These are phyloP conservation scores for Aspergillus nomiae DNA, from an alignment of 2,329 filamentous ascomycete genomes.

Conservation along the genomic window DNA sequence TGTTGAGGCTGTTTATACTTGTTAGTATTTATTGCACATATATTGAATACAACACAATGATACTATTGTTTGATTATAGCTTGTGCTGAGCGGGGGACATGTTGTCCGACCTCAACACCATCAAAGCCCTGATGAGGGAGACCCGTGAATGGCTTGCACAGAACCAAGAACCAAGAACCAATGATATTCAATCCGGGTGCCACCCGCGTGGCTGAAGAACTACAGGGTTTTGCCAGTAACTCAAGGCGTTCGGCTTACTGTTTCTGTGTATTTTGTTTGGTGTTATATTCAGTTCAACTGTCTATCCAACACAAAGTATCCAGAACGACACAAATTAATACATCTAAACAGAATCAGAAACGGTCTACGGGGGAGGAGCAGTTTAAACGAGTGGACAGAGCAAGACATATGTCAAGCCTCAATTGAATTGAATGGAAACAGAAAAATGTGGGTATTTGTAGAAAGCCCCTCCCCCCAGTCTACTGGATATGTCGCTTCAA, in stretches of 20 bases:
- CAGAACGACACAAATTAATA: background rate
- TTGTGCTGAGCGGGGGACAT: no score
- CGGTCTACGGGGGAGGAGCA: background rate
- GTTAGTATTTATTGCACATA: background rate
- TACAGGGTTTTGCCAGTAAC: background rate
- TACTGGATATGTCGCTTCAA: conserved; percentile 1
- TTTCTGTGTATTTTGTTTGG: background rate
- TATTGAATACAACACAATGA: background rate
- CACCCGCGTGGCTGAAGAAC: background rate
- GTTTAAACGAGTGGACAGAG: background rate
- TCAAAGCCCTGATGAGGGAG: no score
- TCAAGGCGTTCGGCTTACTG: background rate
- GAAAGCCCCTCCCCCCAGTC: background rate
- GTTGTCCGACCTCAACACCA: no score
- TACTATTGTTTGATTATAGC: background rate
- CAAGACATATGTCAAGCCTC: background rate
- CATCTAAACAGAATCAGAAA: background rate
- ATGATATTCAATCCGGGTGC: background rate
- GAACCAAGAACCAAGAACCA: no score
- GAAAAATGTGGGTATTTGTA: conserved; percentile 1
- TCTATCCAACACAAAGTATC: background rate
- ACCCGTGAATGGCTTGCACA: no score
- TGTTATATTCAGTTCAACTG: background rate
- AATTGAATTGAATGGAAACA: background rate
- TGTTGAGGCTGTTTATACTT: background rate